A percentile compares a stretch with the other conserved stretches of the same genome.
Evolutionary conservation across 2,329 filamentous ascomycete genomes (phyloP).

Genomic region (Fusarium camptoceras): DNA sequence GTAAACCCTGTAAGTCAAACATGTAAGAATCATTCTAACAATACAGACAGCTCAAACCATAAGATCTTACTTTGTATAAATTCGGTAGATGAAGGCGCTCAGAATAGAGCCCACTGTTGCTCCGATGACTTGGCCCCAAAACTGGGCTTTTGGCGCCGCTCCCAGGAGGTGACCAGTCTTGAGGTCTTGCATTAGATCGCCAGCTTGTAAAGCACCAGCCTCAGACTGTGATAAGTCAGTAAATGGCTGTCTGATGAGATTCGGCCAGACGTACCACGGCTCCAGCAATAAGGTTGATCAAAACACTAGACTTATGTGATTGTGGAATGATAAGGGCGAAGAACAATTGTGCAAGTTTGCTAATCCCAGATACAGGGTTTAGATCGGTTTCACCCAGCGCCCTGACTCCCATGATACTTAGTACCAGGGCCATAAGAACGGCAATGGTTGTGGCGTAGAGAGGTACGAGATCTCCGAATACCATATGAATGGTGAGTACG

Average conservation of each 20-base stretch:
- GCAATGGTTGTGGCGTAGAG: slow-evolving; percentile 80
- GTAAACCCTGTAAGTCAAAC: slow-evolving; percentile 73
- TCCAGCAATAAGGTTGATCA: slow-evolving; percentile 94
- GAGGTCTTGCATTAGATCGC: slow-evolving; percentile 95
- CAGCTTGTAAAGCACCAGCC: slow-evolving; percentile 85
- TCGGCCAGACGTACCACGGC: slow-evolving; percentile 68
- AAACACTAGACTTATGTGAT: slow-evolving; percentile 83
- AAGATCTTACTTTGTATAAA: slow-evolving; percentile 75
- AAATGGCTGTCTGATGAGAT: not conserved
- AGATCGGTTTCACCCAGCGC: slow-evolving; percentile 86
- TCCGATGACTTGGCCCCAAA: slow-evolving; percentile 95
- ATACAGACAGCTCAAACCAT: not conserved
- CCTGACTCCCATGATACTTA: slow-evolving; percentile 79
- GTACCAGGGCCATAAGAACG: slow-evolving; percentile 83
- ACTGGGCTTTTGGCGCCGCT: slow-evolving; percentile 92
- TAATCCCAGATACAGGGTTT: slow-evolving; percentile 96
- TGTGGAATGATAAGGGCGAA: slow-evolving; percentile 91
- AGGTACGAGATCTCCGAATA: slow-evolving; percentile 86
- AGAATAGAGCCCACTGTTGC: slow-evolving; percentile 87
- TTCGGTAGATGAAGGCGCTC: slow-evolving; percentile 85
- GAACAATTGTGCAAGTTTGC: slow-evolving; percentile 94
- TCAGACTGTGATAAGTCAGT: slow-evolving; percentile 51
- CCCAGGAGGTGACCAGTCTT: slow-evolving; percentile 96
- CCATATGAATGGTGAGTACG: slow-evolving; percentile 81
- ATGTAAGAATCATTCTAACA: slow-evolving; percentile 8